Evolutionary conservation across 2,329 filamentous ascomycete species (phyloP).

Genomic region (Aureobasidium uvarum): DNA sequence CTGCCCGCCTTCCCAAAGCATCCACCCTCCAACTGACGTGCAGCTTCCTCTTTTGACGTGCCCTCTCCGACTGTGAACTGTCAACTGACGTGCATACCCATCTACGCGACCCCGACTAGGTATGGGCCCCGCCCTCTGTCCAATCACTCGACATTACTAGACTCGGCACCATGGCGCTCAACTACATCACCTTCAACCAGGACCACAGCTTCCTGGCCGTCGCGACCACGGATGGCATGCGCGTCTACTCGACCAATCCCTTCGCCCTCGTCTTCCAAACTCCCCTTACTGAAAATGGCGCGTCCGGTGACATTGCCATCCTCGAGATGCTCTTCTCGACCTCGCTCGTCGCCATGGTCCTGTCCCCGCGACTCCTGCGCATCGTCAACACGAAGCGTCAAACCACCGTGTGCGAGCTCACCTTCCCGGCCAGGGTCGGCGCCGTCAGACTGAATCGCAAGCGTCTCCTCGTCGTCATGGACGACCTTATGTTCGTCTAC

Average conservation of each 20-base stretch:
- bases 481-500: slow-evolving; percentile 97
- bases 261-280: slow-evolving; percentile 95
- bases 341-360: slow-evolving; percentile 87
- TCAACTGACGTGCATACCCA: slow-evolving; percentile 1
- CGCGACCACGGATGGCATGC: slow-evolving; percentile 92
- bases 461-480: slow-evolving; percentile 85
- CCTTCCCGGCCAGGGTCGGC: slow-evolving; percentile 93
- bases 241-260: slow-evolving; percentile 94
- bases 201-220: slow-evolving; percentile 97
- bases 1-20: background rate
- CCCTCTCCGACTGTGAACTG: background rate
- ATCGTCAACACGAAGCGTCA: slow-evolving; percentile 94
- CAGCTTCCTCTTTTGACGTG: background rate
- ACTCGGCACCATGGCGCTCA: slow-evolving; percentile 55
- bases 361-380: slow-evolving; percentile 86
- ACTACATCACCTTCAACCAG: slow-evolving; percentile 99
- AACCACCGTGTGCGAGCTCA: slow-evolving; percentile 96
- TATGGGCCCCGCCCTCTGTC: slow-evolving; percentile 9
- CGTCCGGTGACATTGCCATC: slow-evolving; percentile 77
- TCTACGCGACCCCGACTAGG: background rate
- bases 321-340: slow-evolving; percentile 99
- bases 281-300: slow-evolving; percentile 58
- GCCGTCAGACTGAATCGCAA: slow-evolving; percentile 94
- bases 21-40: background rate
- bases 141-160: background rate